Evolutionary conservation across 202 grass and related monocot genomes (phyloP).

Genomic region (Zoysia matrella): DNA sequence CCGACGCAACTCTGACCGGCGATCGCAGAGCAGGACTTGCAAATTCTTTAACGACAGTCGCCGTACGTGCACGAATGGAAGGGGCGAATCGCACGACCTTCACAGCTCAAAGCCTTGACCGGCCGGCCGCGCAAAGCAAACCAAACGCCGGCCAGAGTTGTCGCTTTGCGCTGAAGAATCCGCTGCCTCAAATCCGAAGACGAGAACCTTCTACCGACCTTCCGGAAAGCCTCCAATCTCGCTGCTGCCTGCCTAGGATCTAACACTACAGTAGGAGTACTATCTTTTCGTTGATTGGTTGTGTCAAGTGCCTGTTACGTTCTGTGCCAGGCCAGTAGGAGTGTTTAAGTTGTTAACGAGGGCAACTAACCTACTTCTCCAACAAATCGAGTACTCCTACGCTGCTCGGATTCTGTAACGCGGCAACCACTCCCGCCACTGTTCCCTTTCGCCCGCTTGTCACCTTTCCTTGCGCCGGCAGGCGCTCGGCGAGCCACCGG

Average conservation of each 20-base stretch:
- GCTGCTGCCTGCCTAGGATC: not conserved
- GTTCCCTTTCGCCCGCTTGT: not conserved
- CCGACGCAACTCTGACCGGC: conserved; percentile 6
- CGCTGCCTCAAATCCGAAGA: not conserved
- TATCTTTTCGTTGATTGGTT: not conserved
- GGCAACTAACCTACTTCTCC: not conserved
- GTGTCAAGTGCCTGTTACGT: no score
- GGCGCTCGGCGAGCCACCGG: not conserved
- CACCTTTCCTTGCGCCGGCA: not conserved
- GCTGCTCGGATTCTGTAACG: not conserved
- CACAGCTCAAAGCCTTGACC: conserved; percentile 10
- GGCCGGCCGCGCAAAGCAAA: not conserved
- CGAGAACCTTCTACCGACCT: not conserved
- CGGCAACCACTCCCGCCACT: conserved; percentile 16
- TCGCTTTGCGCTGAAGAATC: conserved; percentile 8
- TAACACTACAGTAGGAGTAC: not conserved
- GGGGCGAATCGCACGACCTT: not conserved
- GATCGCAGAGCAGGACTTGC: not conserved
- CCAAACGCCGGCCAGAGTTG: not conserved
- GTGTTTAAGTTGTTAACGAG: not conserved
- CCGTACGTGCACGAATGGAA: conserved; percentile 6
- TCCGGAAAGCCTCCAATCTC: not conserved
- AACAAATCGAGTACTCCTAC: not conserved
- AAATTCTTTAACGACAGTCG: not conserved
- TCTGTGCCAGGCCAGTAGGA: no score